Conservation (phyloP, 108 stramenopile genomes). For the Pseudonitzschia multistriata region DNA sequence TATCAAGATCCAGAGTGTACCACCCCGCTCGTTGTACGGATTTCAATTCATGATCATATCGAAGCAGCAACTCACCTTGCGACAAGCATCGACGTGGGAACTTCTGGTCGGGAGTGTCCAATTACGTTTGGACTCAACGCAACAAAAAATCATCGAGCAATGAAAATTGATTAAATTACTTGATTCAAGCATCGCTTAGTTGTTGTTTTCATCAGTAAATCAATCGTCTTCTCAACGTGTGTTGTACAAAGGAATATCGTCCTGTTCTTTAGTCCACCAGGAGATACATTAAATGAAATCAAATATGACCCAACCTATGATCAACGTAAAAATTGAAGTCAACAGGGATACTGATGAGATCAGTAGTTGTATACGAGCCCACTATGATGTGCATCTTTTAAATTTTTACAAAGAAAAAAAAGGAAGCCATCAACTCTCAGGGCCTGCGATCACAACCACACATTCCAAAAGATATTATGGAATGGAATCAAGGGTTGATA, state of each 20-base stretch:
- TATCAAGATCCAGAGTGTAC: conserved; percentile 11
- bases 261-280: no score
- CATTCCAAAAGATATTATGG: neutral
- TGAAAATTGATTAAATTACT: no score
- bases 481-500: conserved; percentile 12
- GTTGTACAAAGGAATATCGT: no score
- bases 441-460: conserved; percentile 10
- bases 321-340: neutral
- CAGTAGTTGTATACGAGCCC: neutral
- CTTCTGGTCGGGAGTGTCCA: no score
- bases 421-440: conserved; percentile 15
- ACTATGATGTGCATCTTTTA: conserved; percentile 1
- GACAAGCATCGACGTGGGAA: no score
- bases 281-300: no score
- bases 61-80: no score
- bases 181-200: neutral
- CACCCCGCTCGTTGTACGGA: neutral
- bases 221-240: no score
- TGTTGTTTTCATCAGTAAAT: neutral
- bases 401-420: neutral
- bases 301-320: neutral
- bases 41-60: no score
- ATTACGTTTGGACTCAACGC: no score
- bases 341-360: neutral
- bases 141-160: no score